phyloP scores from a whole-genome alignment of 176 grass and related monocot species.

The Oryza nivara region DNA sequence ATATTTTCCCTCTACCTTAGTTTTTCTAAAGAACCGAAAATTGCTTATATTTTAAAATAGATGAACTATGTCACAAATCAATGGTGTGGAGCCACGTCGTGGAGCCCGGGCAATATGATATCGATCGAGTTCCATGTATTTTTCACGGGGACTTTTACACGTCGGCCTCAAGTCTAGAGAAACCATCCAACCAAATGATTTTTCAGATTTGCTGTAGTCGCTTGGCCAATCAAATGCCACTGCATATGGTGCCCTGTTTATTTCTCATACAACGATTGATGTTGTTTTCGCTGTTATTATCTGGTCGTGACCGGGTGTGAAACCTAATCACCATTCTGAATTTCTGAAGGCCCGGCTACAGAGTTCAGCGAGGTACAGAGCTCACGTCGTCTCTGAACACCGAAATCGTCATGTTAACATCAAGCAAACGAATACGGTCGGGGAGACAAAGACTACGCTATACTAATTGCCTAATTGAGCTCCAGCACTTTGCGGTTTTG shows the following conservation, averaged over 20 bases:
- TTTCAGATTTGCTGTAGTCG: not conserved
- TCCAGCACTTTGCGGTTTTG: not conserved
- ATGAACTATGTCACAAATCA: not conserved
- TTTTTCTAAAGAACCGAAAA: too few species aligned
- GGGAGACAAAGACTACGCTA: not conserved
- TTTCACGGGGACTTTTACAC: not conserved
- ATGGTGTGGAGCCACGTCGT: not conserved
- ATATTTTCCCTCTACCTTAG: too few species aligned
- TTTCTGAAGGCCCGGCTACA: not conserved
- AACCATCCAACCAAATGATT: not conserved
- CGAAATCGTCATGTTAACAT: slow-evolving; percentile 29
- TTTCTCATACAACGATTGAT: not conserved
- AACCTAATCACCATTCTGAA: not conserved
- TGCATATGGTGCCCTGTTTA: not conserved
- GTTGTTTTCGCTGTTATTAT: slow-evolving; percentile 44
- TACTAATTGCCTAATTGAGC: not conserved
- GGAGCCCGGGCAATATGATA: not conserved
- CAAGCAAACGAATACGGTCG: not conserved
- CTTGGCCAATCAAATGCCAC: not conserved
- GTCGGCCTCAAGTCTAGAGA: too few species aligned
- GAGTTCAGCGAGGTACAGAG: not conserved
- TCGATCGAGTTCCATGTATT: not conserved
- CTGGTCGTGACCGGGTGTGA: not conserved
- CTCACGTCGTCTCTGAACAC: slow-evolving; percentile 49
- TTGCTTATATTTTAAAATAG: too few species aligned